These are phyloP conservation scores for Debaryomyces udenii DNA, from an alignment of 1,139 yeast species.

Conservation along the genomic window DNA sequence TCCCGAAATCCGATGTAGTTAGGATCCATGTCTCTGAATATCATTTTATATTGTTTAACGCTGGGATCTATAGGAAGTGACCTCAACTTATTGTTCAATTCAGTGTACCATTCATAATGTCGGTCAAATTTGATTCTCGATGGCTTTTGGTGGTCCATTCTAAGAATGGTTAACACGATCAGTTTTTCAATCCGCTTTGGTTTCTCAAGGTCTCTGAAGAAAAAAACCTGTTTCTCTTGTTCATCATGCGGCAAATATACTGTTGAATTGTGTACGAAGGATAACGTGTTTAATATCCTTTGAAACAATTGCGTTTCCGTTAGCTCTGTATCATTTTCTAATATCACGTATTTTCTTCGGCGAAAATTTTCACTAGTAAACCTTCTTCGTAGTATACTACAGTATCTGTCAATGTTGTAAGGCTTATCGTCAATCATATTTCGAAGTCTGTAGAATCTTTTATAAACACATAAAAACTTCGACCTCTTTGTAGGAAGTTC, in stretches of 20 bases:
- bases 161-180: constrained; percentile 33
- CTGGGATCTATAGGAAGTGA: constrained; percentile 14
- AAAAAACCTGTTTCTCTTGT: constrained; percentile 19
- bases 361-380: constrained; percentile 29
- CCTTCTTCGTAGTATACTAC: constrained; percentile 27
- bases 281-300: constrained; percentile 37
- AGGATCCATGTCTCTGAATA: constrained; percentile 16
- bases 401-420: constrained; percentile 20
- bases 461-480: constrained; percentile 29
- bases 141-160: constrained; percentile 35
- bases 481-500: constrained; percentile 16
- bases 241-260: constrained; percentile 19
- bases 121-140: constrained; percentile 33
- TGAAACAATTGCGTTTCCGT: constrained; percentile 21
- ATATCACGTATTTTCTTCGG: constrained; percentile 17
- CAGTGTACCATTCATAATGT: constrained; percentile 31
- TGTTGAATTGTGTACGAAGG: constrained; percentile 44
- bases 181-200: constrained; percentile 29
- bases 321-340: constrained; percentile 15
- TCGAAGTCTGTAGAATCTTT: constrained; percentile 36
- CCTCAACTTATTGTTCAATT: constrained; percentile 14
- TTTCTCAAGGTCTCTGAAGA: constrained; percentile 25
- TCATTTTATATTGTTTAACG: constrained; percentile 16
- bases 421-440: constrained; percentile 24
- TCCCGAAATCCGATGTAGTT: constrained; percentile 29